These are phyloP conservation scores for Neonectria ditissima DNA, from an alignment of 2,329 filamentous ascomycete species.

Conservation along the genomic window DNA sequence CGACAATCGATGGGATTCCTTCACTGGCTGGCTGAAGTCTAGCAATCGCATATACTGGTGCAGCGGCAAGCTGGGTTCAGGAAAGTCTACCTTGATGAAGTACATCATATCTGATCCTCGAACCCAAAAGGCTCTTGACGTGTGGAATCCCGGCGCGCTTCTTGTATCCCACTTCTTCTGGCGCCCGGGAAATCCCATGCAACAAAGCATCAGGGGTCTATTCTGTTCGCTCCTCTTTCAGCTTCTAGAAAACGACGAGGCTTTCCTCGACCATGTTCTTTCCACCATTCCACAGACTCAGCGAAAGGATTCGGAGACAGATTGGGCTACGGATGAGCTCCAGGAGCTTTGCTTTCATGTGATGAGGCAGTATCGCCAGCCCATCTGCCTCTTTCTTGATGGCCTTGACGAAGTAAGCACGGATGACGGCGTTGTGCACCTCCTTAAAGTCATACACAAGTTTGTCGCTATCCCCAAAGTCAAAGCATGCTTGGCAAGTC, in stretches of 20 bases:
- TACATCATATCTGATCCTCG: conserved; percentile 36
- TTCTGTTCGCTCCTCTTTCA: conserved; percentile 7
- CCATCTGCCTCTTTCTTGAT: conserved; percentile 36
- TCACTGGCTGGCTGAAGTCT: conserved; percentile 30
- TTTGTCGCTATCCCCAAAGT: not conserved
- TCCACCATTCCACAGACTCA: not conserved
- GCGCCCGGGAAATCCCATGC: conserved; percentile 42
- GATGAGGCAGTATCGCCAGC: not conserved
- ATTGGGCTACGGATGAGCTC: conserved; percentile 30
- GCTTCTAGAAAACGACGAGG: not conserved
- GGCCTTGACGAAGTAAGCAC: conserved; percentile 30
- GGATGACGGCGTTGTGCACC: not conserved
- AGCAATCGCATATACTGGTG: conserved; percentile 43
- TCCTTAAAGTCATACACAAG: not conserved
- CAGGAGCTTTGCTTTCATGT: not conserved
- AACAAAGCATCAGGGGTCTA: conserved; percentile 42
- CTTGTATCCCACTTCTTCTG: conserved; percentile 48
- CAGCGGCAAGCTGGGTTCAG: conserved; percentile 48
- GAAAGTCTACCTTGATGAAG: conserved; percentile 50
- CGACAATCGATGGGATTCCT: not conserved
- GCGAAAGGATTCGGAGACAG: conserved; percentile 3
- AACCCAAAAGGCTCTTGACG: conserved; percentile 29
- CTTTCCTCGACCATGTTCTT: not conserved
- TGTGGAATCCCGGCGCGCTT: conserved; percentile 32
- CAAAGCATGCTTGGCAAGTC: conserved; percentile 22